Evolutionary conservation across 805 yeast species (phyloP).

Genomic region (Sporopachydermia lactativora): DNA sequence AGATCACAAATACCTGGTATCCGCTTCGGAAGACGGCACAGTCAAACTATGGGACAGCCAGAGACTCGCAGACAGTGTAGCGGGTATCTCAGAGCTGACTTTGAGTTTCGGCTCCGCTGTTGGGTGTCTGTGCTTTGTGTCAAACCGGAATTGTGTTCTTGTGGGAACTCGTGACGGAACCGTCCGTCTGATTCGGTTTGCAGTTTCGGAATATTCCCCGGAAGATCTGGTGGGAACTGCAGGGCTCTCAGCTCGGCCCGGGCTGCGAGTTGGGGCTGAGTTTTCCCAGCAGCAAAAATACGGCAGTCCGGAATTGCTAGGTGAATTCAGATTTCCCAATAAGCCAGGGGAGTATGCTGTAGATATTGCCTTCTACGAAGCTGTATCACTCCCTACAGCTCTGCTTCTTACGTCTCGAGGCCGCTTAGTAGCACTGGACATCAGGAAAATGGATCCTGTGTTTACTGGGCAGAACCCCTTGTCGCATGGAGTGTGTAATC

Average conservation of each 20-base stretch:
- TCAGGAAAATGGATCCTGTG: constrained; percentile 36
- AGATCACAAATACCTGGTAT: constrained; percentile 49
- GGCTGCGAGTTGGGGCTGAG: too few relatives aligned
- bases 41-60: constrained; percentile 68
- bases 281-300: neutral
- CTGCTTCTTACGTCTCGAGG: constrained; percentile 39
- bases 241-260: neutral
- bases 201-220: neutral
- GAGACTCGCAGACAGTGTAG: constrained; percentile 47
- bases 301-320: constrained; percentile 19
- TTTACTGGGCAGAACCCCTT: constrained; percentile 37
- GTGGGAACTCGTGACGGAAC: constrained; percentile 36
- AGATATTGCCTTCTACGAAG: constrained; percentile 27
- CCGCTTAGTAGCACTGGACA: constrained; percentile 38
- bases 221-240: neutral
- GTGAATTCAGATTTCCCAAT: constrained; percentile 14
- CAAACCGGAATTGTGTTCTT: constrained; percentile 42
- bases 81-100: constrained; percentile 33
- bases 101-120: constrained; percentile 36
- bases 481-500: constrained; percentile 49
- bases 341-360: constrained; percentile 29
- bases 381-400: constrained; percentile 28
- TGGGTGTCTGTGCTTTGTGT: constrained; percentile 34
- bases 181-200: constrained; percentile 20
- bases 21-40: constrained; percentile 66